Evolutionary conservation across 176 grass and related monocot species (phyloP).

Genomic region (Oryza glaberrima): DNA sequence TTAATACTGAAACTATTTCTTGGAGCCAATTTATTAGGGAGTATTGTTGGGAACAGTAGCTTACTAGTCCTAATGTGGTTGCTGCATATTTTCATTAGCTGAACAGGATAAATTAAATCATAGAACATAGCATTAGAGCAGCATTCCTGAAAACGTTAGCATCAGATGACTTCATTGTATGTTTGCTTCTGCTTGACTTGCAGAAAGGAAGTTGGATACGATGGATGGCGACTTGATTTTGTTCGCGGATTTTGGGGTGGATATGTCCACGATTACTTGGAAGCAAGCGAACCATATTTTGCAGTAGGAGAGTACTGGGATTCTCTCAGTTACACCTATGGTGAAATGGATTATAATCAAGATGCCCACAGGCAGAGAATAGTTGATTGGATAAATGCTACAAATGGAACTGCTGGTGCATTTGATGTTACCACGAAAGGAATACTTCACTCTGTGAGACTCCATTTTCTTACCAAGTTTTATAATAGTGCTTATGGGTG

Average conservation of each 20-base stretch:
- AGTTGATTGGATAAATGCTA: constrained; percentile 99
- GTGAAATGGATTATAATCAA: constrained; percentile 98
- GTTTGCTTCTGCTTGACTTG: constrained; percentile 34
- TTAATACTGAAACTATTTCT: constrained; percentile 1
- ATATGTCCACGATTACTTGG: constrained; percentile 97
- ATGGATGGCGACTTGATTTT: constrained; percentile 98
- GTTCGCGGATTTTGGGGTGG: constrained; percentile 99
- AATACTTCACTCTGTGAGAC: constrained; percentile 92
- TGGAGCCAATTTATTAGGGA: constrained; percentile 8
- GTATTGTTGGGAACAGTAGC: not conserved
- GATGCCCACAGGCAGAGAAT: constrained; percentile 98
- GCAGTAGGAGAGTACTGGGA: constrained; percentile 99
- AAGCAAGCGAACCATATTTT: constrained; percentile 86
- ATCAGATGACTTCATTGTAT: constrained; percentile 25
- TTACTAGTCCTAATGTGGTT: not conserved
- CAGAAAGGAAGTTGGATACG: constrained; percentile 94
- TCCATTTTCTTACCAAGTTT: constrained; percentile 13
- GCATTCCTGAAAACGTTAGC: constrained; percentile 7
- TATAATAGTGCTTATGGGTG: not conserved
- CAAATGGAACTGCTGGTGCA: constrained; percentile 83
- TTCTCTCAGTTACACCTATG: constrained; percentile 97
- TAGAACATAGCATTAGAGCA: not conserved
- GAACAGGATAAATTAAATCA: not conserved
- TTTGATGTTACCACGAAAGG: constrained; percentile 99
- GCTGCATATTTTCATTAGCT: not conserved